Conservation (phyloP, 805 yeast genomes). For the Kodamaea restingae region DNA sequence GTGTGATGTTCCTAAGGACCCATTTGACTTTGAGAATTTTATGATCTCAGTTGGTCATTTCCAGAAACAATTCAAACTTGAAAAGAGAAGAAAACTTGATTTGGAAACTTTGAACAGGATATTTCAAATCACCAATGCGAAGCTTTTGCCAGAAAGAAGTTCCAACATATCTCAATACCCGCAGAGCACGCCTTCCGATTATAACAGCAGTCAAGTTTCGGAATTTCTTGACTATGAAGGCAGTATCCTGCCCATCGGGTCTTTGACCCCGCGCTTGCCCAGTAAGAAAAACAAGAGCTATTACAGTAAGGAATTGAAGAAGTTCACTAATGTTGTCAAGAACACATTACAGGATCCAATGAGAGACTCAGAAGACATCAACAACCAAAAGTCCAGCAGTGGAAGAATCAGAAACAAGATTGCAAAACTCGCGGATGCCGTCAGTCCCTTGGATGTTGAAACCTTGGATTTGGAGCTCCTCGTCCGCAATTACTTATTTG, state of each 20-base stretch:
- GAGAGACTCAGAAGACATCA: constrained; percentile 10
- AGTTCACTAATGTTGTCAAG: constrained; percentile 64
- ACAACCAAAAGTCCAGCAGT: constrained; percentile 18
- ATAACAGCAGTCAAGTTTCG: neutral
- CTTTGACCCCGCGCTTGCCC: constrained; percentile 2
- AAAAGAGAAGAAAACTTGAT: constrained; percentile 52
- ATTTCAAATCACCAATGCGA: constrained; percentile 33
- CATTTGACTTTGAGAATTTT: constrained; percentile 71
- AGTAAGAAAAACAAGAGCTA: constrained; percentile 26
- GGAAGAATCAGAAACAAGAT: constrained; percentile 30
- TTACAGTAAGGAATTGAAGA: constrained; percentile 42
- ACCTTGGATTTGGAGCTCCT: constrained; percentile 36
- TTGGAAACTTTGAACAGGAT: constrained; percentile 44
- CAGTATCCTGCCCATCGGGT: constrained; percentile 1
- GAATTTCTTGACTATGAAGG: constrained; percentile 3
- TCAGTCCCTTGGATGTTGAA: constrained; percentile 38
- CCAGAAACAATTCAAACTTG: constrained; percentile 64
- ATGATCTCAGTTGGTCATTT: constrained; percentile 66
- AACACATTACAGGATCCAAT: constrained; percentile 65
- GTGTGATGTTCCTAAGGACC: constrained; percentile 71
- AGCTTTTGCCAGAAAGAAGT: constrained; percentile 17
- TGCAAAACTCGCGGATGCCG: constrained; percentile 32
- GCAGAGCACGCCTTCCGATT: neutral
- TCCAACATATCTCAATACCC: constrained; percentile 5
- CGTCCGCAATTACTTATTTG: constrained; percentile 28